These are phyloP conservation scores for Ganoderma leucocontextum DNA, from an alignment of 1,284 basidiomycete species.

Conservation along the genomic window DNA sequence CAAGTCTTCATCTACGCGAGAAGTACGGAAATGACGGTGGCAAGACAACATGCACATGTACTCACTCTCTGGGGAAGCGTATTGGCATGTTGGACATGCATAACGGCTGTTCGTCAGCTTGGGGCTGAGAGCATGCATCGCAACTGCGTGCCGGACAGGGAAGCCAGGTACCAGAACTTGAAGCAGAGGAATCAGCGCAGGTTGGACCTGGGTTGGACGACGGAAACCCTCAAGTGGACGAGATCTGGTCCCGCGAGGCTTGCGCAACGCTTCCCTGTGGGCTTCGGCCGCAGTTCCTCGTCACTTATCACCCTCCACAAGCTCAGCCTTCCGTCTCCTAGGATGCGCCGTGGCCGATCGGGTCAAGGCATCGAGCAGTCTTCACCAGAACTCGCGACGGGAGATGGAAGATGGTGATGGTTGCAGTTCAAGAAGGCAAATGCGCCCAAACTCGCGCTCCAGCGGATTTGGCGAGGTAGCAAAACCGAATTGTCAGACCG, in stretches of 20 bases:
- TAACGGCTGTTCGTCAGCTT: not conserved
- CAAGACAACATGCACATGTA: not conserved
- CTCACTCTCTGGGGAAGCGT: not conserved
- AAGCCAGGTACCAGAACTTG: slow-evolving; percentile 4
- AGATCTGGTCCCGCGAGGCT: not conserved
- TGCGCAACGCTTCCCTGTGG: not conserved
- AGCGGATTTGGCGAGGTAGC: not conserved
- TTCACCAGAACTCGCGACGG: not conserved
- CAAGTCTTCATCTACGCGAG: not conserved
- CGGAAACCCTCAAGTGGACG: not conserved
- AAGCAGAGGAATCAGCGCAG: not conserved
- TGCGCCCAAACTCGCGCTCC: not conserved
- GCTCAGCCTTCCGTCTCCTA: not conserved
- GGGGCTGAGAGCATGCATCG: not conserved
- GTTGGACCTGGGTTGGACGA: not conserved
- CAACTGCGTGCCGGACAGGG: not conserved
- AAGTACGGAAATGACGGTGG: not conserved
- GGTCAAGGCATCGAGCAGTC: not conserved
- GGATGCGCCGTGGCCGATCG: not conserved
- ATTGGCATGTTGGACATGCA: not conserved
- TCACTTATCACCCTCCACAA: not conserved
- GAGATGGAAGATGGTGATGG: not conserved
- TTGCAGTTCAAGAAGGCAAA: slow-evolving; percentile 4
- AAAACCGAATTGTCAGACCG: not conserved
- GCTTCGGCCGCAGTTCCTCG: not conserved